These are phyloP conservation scores for Pouteria glomerata DNA, from an alignment of 148 eudicot species.

Conservation along the genomic window DNA sequence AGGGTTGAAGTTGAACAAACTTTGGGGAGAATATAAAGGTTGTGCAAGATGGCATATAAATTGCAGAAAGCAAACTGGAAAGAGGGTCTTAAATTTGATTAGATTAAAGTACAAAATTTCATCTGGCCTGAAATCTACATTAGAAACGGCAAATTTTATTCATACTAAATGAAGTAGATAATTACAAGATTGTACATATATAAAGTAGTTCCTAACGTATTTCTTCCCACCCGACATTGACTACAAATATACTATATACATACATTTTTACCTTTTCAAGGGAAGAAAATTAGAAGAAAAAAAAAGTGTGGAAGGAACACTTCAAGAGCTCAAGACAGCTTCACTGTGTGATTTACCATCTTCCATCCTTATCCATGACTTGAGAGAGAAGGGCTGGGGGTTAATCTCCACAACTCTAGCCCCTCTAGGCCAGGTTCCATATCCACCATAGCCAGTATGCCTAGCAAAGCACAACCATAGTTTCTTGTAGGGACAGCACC, in stretches of 20 bases:
- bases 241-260: background rate
- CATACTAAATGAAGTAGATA: background rate
- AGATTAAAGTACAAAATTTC: background rate
- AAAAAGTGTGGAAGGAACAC: background rate
- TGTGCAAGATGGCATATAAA: too few species aligned
- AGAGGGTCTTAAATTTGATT: background rate
- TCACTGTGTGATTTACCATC: constrained; percentile 70
- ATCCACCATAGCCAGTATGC: constrained; percentile 97
- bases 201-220: background rate
- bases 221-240: background rate
- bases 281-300: background rate
- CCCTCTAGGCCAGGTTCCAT: constrained; percentile 86
- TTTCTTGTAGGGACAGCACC: constrained; percentile 88
- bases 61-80: too few species aligned
- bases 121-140: background rate
- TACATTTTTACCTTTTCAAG: background rate
- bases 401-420: constrained; percentile 68
- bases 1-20: too few species aligned
- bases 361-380: constrained; percentile 96
- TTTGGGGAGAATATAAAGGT: too few species aligned
- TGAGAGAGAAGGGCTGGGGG: constrained; percentile 61
- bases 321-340: constrained; percentile 46
- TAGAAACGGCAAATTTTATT: background rate
- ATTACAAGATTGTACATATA: background rate
- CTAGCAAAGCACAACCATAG: constrained; percentile 89